Evolutionary conservation across 345 rosid genomes (phyloP).

Genomic region (Clausena lansium): DNA sequence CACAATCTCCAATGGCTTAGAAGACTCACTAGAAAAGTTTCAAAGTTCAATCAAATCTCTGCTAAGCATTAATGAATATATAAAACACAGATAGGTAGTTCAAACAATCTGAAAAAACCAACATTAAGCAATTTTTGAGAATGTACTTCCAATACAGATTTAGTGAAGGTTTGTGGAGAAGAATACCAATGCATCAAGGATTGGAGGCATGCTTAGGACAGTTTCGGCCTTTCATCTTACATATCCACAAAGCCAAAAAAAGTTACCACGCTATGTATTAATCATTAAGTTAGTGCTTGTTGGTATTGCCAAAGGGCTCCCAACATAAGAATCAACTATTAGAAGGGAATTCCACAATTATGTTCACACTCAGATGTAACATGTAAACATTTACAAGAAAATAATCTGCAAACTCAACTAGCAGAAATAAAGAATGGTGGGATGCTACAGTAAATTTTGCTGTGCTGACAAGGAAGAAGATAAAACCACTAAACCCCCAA

Average conservation of each 20-base stretch:
- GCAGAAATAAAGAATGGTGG: background rate
- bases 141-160: background rate
- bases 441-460: background rate
- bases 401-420: background rate
- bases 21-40: background rate
- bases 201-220: background rate
- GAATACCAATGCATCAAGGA: background rate
- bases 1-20: conserved; percentile 6
- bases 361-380: background rate
- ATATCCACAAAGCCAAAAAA: background rate
- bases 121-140: background rate
- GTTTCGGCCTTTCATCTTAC: background rate
- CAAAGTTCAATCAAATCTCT: background rate
- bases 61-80: background rate
- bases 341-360: conserved; percentile 1
- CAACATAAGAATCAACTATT: background rate
- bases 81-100: background rate
- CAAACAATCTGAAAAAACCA: background rate
- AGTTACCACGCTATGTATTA: background rate
- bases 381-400: background rate
- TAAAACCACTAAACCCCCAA: background rate
- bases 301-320: background rate
- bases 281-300: background rate
- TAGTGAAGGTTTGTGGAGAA: background rate
- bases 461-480: background rate